These are phyloP conservation scores for Xylaria sp. DNA, from an alignment of 2,329 filamentous ascomycete species.

Conservation along the genomic window DNA sequence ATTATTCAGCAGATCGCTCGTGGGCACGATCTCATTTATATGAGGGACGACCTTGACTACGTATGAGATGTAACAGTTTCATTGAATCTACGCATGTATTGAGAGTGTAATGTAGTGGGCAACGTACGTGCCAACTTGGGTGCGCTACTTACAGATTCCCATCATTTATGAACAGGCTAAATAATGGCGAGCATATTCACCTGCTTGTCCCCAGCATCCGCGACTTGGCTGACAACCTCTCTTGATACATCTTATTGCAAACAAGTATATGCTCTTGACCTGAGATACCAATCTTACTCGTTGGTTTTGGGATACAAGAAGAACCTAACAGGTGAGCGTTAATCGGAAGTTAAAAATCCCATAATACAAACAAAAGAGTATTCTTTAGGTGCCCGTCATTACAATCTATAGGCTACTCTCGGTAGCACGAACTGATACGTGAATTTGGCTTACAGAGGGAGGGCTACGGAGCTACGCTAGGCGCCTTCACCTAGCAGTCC, in stretches of 20 bases:
- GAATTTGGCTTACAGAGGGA: not conserved
- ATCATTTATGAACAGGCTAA: not conserved
- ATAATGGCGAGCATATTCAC: not conserved
- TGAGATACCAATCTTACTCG: not conserved
- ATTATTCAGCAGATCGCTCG: no score
- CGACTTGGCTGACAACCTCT: not conserved
- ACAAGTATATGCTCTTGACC: not conserved
- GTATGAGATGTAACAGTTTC: no score
- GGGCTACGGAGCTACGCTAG: not conserved
- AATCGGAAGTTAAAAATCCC: not conserved
- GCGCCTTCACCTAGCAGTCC: not conserved
- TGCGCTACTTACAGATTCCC: not conserved
- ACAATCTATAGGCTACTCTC: not conserved
- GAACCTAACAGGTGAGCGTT: not conserved
- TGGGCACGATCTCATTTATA: no score
- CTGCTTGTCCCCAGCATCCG: no score
- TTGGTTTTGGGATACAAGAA: not conserved
- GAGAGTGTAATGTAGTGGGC: not conserved
- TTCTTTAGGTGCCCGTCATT: not conserved
- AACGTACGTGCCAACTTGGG: no score
- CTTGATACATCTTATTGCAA: not conserved
- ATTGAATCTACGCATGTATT: not conserved
- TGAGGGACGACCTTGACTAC: no score
- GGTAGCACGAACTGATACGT: not conserved
- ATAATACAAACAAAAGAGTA: not conserved